Conservation (phyloP, 108 stramenopile genomes). For the Fragilaria radians region DNA sequence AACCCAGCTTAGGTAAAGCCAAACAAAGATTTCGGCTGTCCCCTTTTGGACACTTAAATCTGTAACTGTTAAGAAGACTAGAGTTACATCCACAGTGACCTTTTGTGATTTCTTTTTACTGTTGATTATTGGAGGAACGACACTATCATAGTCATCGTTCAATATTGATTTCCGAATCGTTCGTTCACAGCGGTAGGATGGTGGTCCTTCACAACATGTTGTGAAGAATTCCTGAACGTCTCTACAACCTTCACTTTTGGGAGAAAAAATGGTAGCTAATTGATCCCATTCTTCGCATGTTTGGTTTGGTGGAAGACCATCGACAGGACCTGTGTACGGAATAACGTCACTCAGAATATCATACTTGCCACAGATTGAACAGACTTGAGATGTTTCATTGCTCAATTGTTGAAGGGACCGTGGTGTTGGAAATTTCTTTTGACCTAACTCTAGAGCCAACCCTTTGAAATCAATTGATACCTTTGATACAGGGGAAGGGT, state of each 20-base stretch:
- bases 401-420: neutral
- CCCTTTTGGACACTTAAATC: conserved; percentile 12
- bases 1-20: conserved; percentile 7
- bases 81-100: neutral
- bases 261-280: neutral
- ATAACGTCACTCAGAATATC: neutral
- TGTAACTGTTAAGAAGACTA: neutral
- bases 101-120: neutral
- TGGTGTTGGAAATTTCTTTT: neutral
- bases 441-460: too few species aligned
- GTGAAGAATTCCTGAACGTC: neutral
- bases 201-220: conserved; percentile 1
- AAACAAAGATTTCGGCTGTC: conserved; percentile 5
- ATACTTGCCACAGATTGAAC: neutral
- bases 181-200: conserved; percentile 12
- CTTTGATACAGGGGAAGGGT: too few species aligned
- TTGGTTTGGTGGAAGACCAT: neutral
- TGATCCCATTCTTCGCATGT: neutral
- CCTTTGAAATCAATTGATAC: too few species aligned
- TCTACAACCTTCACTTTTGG: neutral
- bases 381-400: neutral
- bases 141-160: conserved; percentile 4
- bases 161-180: conserved; percentile 5
- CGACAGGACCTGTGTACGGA: neutral
- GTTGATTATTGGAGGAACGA: conserved; percentile 15